A percentile compares a stretch with the other conserved stretches of the same genome.
These are phyloP conservation scores for Phaeosphaeria sp. DNA, from an alignment of 2,329 filamentous ascomycete species.

Conservation along the genomic window DNA sequence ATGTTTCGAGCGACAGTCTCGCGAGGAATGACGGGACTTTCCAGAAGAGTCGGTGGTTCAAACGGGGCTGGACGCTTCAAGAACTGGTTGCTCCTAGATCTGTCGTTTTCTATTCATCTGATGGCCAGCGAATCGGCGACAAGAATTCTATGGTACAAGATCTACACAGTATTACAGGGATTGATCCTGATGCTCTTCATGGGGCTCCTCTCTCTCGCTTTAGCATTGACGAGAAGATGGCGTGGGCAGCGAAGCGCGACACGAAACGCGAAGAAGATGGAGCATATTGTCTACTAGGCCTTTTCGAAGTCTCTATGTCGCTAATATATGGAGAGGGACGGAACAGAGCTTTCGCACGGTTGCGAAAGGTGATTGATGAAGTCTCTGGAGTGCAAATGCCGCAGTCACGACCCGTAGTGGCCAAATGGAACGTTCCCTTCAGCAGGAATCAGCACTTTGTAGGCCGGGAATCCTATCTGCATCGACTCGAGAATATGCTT, in stretches of 20 bases:
- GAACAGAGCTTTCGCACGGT: neutral
- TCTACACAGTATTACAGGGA: constrained; percentile 5
- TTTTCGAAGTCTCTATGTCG: neutral
- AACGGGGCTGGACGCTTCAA: neutral
- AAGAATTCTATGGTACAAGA: constrained; percentile 1
- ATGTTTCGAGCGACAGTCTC: neutral
- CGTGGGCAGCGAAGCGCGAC: constrained; percentile 8
- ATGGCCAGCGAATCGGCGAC: constrained; percentile 3
- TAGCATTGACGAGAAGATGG: constrained; percentile 9
- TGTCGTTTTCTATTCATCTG: constrained; percentile 11
- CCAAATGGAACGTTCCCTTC: neutral
- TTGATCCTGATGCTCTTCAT: neutral
- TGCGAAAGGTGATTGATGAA: neutral
- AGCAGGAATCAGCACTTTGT: constrained; percentile 6
- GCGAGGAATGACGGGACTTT: neutral
- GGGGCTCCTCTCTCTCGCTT: constrained; percentile 1
- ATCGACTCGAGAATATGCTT: constrained; percentile 18
- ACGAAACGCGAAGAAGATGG: constrained; percentile 5
- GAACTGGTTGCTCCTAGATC: constrained; percentile 6
- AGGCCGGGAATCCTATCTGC: constrained; percentile 8
- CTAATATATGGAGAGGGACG: neutral
- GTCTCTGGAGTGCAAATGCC: neutral
- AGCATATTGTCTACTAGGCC: constrained; percentile 2
- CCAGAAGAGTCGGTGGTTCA: neutral
- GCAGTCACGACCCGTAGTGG: neutral